phyloP scores from a whole-genome alignment of 805 yeast genomes.

The Maudiozyma pseudohumilis region DNA sequence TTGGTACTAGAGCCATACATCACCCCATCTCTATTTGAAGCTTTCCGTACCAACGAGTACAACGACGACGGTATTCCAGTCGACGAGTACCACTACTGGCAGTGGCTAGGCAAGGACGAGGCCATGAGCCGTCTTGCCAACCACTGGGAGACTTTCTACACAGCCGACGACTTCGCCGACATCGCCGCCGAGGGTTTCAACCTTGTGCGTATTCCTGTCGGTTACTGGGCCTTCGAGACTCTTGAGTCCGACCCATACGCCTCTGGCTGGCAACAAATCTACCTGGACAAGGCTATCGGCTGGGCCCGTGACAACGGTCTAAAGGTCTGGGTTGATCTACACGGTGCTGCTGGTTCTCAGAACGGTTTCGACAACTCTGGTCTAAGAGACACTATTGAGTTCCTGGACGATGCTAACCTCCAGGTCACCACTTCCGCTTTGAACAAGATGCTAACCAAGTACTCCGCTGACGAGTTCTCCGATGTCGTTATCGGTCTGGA shows the following conservation, averaged over 20 bases:
- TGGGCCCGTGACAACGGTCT: constrained; percentile 61
- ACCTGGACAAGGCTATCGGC: constrained; percentile 62
- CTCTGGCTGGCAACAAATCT: constrained; percentile 56
- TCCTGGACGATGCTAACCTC: constrained; percentile 43
- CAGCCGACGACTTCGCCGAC: constrained; percentile 56
- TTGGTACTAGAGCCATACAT: constrained; percentile 78
- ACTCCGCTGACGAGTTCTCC: constrained; percentile 48
- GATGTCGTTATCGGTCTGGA: constrained; percentile 80
- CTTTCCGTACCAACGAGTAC: constrained; percentile 30
- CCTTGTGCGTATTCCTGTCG: constrained; percentile 82
- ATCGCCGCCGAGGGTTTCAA: constrained; percentile 63
- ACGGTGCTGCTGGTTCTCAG: constrained; percentile 96
- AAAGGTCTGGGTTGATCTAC: constrained; percentile 85
- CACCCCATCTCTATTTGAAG: constrained; percentile 65
- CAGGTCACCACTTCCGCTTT: constrained; percentile 48
- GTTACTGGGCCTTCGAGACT: constrained; percentile 81
- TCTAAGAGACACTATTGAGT: constrained; percentile 48
- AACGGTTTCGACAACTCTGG: constrained; percentile 96
- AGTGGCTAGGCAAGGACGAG: constrained; percentile 49
- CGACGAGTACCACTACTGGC: constrained; percentile 69
- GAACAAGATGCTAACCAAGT: constrained; percentile 45
- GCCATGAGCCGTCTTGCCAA: constrained; percentile 42
- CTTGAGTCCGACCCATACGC: constrained; percentile 70
- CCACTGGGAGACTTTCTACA: constrained; percentile 76
- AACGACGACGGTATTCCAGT: constrained; percentile 46